Evolutionary conservation across 352 stramenopile genomes (phyloP), one percentile per base, ranked within the genome.

Genomic region (Halophytophthora batemanensis): DNA sequence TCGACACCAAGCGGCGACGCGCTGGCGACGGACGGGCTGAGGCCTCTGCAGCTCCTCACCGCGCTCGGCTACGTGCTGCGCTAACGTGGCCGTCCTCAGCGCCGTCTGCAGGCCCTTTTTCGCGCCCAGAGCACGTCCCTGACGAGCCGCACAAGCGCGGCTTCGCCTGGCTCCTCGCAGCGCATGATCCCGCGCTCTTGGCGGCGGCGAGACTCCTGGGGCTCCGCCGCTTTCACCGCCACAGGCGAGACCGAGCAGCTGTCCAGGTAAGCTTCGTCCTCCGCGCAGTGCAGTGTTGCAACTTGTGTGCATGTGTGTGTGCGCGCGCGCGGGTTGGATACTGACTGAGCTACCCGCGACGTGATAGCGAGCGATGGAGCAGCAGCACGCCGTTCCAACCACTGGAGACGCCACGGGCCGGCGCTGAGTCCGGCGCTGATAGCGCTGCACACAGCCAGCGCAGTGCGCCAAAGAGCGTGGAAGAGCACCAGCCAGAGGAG

Each of bases 161-260:
- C 25, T 31, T 31, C 25, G 4, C 25, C 25, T 31, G 25, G 25
- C 4, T 4, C 4, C 25, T 31, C 25, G 25, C 25, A 31, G 25
- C 6, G 33, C 11, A 38, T 38, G 33, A 14, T 14, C 11, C 33
- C 15, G 11, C 11, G 33, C 33, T 3, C 10, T 13, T 17, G 15
- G 33, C 33, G 33, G 15, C 33, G 33, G 33, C 33, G 33, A 2
- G 33, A 13, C 33, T 38, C 33, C 33, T 38, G 33, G 33, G 33
- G 33, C 33, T 38, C 33, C 33, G 33, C 41, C 7, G 19, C 22
- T 22, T 46, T 46, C 41, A 34, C 19, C 11, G 23, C 14, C 21
- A 46, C 41, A 15, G 25, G 25, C 41, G 41, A 46, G 41, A 61
- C 57, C 10, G 39, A 56, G 29, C 44, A 37, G 38, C 34, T 65